Conservation (phyloP, 371 early-diverging fungal species). For the Syncephalastrum racemosum region DNA sequence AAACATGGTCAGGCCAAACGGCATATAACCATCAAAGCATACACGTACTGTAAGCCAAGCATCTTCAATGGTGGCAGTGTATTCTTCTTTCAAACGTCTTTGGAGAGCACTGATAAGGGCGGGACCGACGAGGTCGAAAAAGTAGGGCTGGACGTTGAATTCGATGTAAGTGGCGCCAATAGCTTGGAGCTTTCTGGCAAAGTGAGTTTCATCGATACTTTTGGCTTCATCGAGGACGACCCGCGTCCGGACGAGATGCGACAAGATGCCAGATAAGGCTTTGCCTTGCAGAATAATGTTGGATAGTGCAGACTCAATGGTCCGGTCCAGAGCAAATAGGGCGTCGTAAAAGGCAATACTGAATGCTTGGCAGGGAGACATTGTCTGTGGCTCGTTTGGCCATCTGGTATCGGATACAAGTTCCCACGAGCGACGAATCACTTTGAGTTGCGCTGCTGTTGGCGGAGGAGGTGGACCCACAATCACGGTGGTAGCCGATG, state of each 20-base stretch:
- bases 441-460: conserved; percentile 22
- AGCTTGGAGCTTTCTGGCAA: conserved; percentile 18
- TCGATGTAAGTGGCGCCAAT: conserved; percentile 36
- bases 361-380: conserved; percentile 31
- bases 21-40: neutral
- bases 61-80: conserved; percentile 26
- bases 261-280: conserved; percentile 34
- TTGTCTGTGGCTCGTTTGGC: conserved; percentile 16
- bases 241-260: conserved; percentile 22
- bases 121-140: conserved; percentile 31
- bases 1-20: no score
- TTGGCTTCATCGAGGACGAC: conserved; percentile 5
- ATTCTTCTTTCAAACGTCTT: conserved; percentile 32
- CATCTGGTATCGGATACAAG: conserved; percentile 21
- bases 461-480: conserved; percentile 15
- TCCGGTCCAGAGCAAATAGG: conserved; percentile 26
- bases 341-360: conserved; percentile 30
- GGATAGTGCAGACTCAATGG: conserved; percentile 17
- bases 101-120: conserved; percentile 34
- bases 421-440: conserved; percentile 31
- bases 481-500: no score
- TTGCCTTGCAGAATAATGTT: conserved; percentile 33
- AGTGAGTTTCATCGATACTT: neutral
- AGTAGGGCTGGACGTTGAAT: conserved; percentile 31
- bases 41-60: conserved; percentile 36